Evolutionary conservation across 2,329 filamentous ascomycete species (phyloP).

Genomic region (Metarhizium guizhouense): DNA sequence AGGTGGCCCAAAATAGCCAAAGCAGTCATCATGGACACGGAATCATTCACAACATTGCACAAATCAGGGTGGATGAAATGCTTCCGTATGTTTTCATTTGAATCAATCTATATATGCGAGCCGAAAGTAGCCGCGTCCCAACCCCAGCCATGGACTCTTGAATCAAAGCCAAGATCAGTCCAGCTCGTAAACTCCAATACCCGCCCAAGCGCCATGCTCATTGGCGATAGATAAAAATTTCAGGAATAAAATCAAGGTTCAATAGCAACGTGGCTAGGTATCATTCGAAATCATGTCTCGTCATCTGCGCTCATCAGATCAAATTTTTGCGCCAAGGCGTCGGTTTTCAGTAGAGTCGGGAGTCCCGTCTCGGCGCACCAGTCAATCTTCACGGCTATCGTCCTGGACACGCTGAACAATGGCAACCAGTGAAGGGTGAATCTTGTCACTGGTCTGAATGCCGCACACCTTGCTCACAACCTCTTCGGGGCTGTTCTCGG

Average conservation of each 20-base stretch:
- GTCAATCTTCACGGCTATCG: slow-evolving; percentile 40
- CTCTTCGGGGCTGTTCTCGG: slow-evolving; percentile 60
- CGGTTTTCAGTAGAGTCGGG: background rate
- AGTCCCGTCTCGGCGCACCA: slow-evolving; percentile 5
- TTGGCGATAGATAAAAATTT: slow-evolving; percentile 5
- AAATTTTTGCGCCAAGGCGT: slow-evolving; percentile 2
- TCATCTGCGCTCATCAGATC: slow-evolving; percentile 3
- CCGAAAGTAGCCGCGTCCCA: background rate
- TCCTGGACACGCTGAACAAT: slow-evolving; percentile 78
- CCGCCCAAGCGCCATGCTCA: slow-evolving; percentile 14
- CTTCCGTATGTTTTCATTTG: slow-evolving; percentile 2
- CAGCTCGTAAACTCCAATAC: slow-evolving; percentile 7
- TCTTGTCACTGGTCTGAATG: slow-evolving; percentile 64
- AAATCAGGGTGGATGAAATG: background rate
- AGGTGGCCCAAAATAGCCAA: slow-evolving; percentile 4
- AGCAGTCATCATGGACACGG: slow-evolving; percentile 1
- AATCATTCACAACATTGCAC: background rate
- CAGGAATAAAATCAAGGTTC: slow-evolving; percentile 1
- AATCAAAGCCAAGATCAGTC: background rate
- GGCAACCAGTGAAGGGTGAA: slow-evolving; percentile 66
- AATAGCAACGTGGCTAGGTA: slow-evolving; percentile 2
- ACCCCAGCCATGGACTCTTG: background rate
- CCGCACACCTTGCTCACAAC: slow-evolving; percentile 77
- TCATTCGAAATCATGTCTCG: slow-evolving; percentile 8
- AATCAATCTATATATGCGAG: slow-evolving; percentile 7